These are phyloP conservation scores for Xylaria venustula DNA, from an alignment of 495 filamentous ascomycete species.

Conservation along the genomic window DNA sequence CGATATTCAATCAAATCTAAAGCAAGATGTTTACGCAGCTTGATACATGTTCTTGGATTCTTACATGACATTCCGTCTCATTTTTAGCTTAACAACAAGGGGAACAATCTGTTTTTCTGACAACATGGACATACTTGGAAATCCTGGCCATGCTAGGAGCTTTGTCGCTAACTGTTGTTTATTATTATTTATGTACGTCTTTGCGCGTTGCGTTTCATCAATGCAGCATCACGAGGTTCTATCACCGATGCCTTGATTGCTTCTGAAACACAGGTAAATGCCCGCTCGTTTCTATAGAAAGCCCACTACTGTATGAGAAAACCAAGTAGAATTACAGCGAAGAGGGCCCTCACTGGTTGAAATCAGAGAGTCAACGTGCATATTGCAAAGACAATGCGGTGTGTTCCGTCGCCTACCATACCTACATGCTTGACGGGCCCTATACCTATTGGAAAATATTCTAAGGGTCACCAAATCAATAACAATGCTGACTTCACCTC, in stretches of 20 bases:
- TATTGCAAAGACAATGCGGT: too few relatives aligned
- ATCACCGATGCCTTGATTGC: conserved; percentile 29
- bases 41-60: conserved; percentile 30
- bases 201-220: conserved; percentile 28
- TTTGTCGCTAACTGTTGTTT: conserved; percentile 22
- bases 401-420: too few relatives aligned
- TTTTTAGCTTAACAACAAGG: conserved; percentile 23
- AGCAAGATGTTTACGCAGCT: conserved; percentile 18
- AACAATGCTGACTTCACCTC: too few relatives aligned
- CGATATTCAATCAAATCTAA: conserved; percentile 21
- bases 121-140: conserved; percentile 31
- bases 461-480: too few relatives aligned
- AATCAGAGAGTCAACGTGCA: too few relatives aligned
- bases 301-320: too few relatives aligned
- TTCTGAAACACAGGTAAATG: conserved; percentile 21
- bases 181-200: conserved; percentile 31
- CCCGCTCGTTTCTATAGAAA: conserved; percentile 26
- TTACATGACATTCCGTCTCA: conserved; percentile 20
- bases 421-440: too few relatives aligned
- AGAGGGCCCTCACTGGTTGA: too few relatives aligned
- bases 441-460: too few relatives aligned
- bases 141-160: conserved; percentile 34
- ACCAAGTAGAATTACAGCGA: too few relatives aligned
- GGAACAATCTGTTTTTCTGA: conserved; percentile 19
- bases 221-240: conserved; percentile 30